Conservation (phyloP, 768 basidiomycete genomes). For the Mycena rosella region DNA sequence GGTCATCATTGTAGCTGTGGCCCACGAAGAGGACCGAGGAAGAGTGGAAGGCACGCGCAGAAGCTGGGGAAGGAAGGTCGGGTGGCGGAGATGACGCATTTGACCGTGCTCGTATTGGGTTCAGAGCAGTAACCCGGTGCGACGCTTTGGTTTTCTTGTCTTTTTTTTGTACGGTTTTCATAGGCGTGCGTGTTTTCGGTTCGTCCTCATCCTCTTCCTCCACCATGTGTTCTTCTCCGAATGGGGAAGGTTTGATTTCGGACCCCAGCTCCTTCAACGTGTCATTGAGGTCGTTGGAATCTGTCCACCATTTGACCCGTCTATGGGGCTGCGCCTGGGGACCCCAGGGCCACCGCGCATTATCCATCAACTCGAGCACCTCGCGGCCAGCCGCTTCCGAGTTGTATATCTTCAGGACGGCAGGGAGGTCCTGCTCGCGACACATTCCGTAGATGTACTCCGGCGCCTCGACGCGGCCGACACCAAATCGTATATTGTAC, state of each 20-base stretch:
- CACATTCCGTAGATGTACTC: slow-evolving; percentile 52
- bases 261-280: slow-evolving; percentile 30
- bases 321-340: slow-evolving; percentile 25
- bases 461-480: slow-evolving; percentile 46
- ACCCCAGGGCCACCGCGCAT: slow-evolving; percentile 54
- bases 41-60: slow-evolving; percentile 25
- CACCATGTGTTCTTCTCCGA: no score
- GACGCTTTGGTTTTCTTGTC: background rate
- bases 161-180: background rate
- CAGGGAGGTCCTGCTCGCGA: slow-evolving; percentile 46
- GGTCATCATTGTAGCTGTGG: slow-evolving; percentile 42
- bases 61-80: background rate
- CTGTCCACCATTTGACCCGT: slow-evolving; percentile 46
- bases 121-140: background rate
- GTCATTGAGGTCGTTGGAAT: slow-evolving; percentile 37
- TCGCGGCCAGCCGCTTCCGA: slow-evolving; percentile 35
- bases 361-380: slow-evolving; percentile 48
- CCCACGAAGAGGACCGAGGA: slow-evolving; percentile 21
- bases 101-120: background rate
- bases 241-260: background rate
- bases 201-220: background rate
- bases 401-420: slow-evolving; percentile 48
- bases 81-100: background rate
- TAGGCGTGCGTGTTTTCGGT: background rate
- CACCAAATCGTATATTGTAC: slow-evolving; percentile 44